These are phyloP conservation scores for Aspergillus transmontanensis DNA, from an alignment of 2,329 filamentous ascomycete species.

Conservation along the genomic window DNA sequence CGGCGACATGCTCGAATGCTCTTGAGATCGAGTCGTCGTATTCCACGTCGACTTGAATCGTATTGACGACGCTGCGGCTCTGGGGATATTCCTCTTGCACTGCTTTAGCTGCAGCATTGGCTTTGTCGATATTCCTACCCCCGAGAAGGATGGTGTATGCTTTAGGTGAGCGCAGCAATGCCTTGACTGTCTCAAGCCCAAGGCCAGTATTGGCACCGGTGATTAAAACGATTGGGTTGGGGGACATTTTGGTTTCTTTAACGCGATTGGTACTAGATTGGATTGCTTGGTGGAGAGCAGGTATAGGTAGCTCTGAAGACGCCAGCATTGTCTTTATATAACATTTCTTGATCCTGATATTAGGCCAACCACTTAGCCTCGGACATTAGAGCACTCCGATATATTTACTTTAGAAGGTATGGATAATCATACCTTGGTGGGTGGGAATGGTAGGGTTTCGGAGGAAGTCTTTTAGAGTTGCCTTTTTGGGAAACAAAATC, in stretches of 20 bases:
- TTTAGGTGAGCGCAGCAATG: conserved; percentile 50
- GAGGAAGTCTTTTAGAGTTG: not conserved
- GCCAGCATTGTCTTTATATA: not conserved
- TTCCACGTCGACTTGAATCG: conserved; percentile 57
- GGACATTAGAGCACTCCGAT: not conserved
- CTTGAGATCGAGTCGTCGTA: conserved; percentile 55
- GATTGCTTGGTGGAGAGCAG: not conserved
- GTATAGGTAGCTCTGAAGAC: no score
- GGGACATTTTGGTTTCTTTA: not conserved
- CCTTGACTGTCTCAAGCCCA: conserved; percentile 60
- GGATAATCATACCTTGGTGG: not conserved
- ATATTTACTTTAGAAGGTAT: not conserved
- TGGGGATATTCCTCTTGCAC: conserved; percentile 45
- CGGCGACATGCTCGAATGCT: conserved; percentile 47
- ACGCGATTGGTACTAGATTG: not conserved
- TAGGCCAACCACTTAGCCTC: not conserved
- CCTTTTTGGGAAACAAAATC: not conserved
- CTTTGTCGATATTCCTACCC: conserved; percentile 55
- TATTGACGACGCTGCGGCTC: conserved; percentile 33
- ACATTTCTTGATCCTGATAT: not conserved
- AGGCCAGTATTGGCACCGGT: conserved; percentile 66
- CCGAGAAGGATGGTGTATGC: conserved; percentile 62
- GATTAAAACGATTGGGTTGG: conserved; percentile 52
- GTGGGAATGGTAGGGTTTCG: not conserved
- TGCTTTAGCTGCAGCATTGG: conserved; percentile 48